These are phyloP conservation scores for Dioscorea alata DNA, from an alignment of 106 monocot genomes.

Conservation along the genomic window DNA sequence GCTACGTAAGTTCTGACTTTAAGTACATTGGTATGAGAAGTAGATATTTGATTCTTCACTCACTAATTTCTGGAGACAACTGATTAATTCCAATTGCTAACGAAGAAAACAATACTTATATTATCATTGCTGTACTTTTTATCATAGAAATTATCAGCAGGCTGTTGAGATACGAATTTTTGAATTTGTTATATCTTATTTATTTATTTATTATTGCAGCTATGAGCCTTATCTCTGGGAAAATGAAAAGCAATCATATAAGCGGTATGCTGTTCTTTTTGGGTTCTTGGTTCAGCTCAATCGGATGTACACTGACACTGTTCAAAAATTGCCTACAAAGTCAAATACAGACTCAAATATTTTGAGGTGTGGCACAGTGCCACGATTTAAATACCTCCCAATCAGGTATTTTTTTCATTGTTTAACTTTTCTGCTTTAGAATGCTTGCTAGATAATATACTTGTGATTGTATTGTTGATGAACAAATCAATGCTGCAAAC, in stretches of 20 bases:
- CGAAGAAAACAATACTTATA: background rate
- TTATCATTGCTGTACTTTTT: background rate
- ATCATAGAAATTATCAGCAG: background rate
- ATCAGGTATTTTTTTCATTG: constrained; percentile 52
- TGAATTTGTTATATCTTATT: constrained; percentile 9
- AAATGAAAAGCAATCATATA: constrained; percentile 98
- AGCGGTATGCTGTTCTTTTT: constrained; percentile 82
- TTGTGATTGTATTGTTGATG: too few species aligned
- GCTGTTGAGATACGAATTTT: background rate
- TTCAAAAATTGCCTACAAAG: constrained; percentile 87
- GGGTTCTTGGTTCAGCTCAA: constrained; percentile 96
- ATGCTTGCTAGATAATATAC: too few species aligned
- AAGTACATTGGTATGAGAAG: background rate
- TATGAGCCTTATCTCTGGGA: constrained; percentile 97
- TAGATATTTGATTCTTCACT: too few species aligned
- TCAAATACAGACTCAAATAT: constrained; percentile 95
- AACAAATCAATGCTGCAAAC: too few species aligned
- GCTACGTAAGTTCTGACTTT: constrained; percentile 71
- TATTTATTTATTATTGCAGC: constrained; percentile 44
- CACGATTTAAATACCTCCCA: constrained; percentile 95
- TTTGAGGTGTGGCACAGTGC: constrained; percentile 74
- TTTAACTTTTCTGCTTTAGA: background rate
- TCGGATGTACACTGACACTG: constrained; percentile 68
- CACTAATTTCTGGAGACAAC: too few species aligned
- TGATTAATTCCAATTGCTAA: background rate